phyloP scores from a whole-genome alignment of 2,329 filamentous ascomycete genomes.

The Arachnopeziza araneosa region DNA sequence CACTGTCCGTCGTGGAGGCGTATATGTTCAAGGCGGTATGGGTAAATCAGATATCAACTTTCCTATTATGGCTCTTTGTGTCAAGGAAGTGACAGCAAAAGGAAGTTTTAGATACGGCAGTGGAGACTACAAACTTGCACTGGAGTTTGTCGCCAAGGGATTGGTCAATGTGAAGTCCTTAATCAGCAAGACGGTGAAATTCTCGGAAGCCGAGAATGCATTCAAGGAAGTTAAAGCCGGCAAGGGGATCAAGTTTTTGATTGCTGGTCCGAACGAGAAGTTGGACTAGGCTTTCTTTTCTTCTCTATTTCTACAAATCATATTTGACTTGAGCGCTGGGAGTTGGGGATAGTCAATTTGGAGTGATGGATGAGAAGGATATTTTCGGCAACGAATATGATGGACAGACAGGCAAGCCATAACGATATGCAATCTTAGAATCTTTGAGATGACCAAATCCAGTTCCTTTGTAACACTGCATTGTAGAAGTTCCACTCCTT shows the following conservation, averaged over 20 bases:
- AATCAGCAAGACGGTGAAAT: constrained; percentile 71
- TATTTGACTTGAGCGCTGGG: too few relatives aligned
- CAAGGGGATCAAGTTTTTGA: constrained; percentile 67
- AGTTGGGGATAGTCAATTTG: too few relatives aligned
- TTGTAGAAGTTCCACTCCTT: too few relatives aligned
- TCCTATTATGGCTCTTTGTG: constrained; percentile 84
- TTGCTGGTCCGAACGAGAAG: constrained; percentile 53
- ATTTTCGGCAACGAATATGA: too few relatives aligned
- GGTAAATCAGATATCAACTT: constrained; percentile 82
- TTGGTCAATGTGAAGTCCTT: constrained; percentile 78
- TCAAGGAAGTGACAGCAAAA: constrained; percentile 81
- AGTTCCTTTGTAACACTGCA: too few relatives aligned
- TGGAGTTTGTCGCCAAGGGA: constrained; percentile 68
- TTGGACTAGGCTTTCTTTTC: not conserved
- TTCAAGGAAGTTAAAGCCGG: constrained; percentile 83
- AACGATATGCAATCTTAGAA: too few relatives aligned
- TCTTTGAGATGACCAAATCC: too few relatives aligned
- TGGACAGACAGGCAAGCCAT: too few relatives aligned
- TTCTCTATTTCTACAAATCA: not conserved
- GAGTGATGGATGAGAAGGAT: too few relatives aligned
- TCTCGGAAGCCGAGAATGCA: constrained; percentile 76
- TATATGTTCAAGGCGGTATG: constrained; percentile 85
- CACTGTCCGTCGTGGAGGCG: constrained; percentile 63
- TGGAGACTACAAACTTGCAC: constrained; percentile 74
- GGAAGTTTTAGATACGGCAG: constrained; percentile 87